These are phyloP conservation scores for Podaxis carcinomalis DNA, from an alignment of 768 basidiomycete species.

Conservation along the genomic window DNA sequence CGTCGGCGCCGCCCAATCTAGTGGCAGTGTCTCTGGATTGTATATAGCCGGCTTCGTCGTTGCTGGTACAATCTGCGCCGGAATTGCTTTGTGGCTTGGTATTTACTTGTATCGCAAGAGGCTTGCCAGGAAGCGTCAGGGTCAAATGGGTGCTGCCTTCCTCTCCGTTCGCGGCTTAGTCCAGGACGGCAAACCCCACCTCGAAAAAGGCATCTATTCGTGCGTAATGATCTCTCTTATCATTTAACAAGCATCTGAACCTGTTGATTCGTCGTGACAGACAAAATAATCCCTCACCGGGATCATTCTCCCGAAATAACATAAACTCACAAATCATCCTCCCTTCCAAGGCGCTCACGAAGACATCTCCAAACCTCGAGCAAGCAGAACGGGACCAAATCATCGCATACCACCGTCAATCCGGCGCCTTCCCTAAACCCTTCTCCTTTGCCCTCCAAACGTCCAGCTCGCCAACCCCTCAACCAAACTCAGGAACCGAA, in stretches of 20 bases:
- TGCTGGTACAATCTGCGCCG: constrained; percentile 35
- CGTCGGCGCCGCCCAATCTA: constrained; percentile 5
- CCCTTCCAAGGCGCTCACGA: constrained; percentile 43
- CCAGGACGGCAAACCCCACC: constrained; percentile 24
- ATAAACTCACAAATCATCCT: constrained; percentile 45
- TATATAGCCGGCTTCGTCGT: constrained; percentile 51
- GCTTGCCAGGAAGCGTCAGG: constrained; percentile 28
- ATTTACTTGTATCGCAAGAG: constrained; percentile 39
- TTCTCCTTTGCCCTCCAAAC: constrained; percentile 33
- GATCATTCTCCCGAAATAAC: constrained; percentile 27
- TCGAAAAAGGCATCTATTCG: constrained; percentile 15
- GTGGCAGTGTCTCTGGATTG: constrained; percentile 20
- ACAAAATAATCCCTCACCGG: not conserved
- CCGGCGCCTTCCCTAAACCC: constrained; percentile 37
- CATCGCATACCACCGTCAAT: constrained; percentile 38
- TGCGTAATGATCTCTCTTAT: constrained; percentile 15
- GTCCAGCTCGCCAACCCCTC: constrained; percentile 7
- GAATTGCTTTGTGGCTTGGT: constrained; percentile 37
- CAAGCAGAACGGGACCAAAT: constrained; percentile 31
- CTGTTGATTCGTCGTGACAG: not conserved
- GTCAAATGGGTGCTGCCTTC: constrained; percentile 37
- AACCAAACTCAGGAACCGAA: not conserved
- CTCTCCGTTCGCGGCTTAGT: constrained; percentile 46
- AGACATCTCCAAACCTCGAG: constrained; percentile 22
- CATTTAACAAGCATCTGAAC: not conserved